Conservation (phyloP, 2,329 filamentous ascomycete genomes). For the Madurella mycetomatis region DNA sequence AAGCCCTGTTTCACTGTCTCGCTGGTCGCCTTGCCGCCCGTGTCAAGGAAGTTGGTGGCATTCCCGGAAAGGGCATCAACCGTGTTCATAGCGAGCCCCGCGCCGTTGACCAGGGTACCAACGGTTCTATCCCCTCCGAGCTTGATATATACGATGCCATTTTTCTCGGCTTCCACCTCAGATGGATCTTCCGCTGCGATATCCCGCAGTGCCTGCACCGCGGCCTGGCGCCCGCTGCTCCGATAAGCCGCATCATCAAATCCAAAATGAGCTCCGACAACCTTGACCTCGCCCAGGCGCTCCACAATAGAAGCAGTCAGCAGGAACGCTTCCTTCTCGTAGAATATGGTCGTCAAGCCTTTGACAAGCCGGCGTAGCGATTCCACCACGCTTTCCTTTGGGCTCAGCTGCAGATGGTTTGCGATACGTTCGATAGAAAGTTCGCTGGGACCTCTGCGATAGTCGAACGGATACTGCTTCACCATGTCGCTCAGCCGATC, state of each 20-base stretch:
- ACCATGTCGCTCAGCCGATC: conserved; percentile 31
- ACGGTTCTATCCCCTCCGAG: conserved; percentile 55
- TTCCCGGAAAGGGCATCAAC: conserved; percentile 71
- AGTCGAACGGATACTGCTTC: conserved; percentile 59
- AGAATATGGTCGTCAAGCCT: conserved; percentile 49
- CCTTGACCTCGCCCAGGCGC: conserved; percentile 21
- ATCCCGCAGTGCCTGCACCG: conserved; percentile 37
- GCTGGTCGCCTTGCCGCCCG: conserved; percentile 80
- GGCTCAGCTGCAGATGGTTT: conserved; percentile 50
- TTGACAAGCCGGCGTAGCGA: conserved; percentile 47
- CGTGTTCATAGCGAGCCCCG: conserved; percentile 87
- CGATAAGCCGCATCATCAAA: conserved; percentile 45
- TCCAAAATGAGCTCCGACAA: conserved; percentile 40
- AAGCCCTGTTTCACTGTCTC: conserved; percentile 77
- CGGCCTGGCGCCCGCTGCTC: conserved; percentile 35
- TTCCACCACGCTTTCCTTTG: conserved; percentile 34
- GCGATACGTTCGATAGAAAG: conserved; percentile 40
- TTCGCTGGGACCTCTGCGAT: conserved; percentile 43
- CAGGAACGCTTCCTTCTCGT: conserved; percentile 42
- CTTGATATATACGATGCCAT: conserved; percentile 77
- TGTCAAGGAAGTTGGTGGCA: conserved; percentile 83
- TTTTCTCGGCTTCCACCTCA: conserved; percentile 42
- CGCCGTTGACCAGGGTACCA: conserved; percentile 83
- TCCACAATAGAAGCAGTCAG: conserved; percentile 37
- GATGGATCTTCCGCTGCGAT: conserved; percentile 30